Conservation (phyloP, 1,284 basidiomycete species). For the Coniferiporia sulphurascens region DNA sequence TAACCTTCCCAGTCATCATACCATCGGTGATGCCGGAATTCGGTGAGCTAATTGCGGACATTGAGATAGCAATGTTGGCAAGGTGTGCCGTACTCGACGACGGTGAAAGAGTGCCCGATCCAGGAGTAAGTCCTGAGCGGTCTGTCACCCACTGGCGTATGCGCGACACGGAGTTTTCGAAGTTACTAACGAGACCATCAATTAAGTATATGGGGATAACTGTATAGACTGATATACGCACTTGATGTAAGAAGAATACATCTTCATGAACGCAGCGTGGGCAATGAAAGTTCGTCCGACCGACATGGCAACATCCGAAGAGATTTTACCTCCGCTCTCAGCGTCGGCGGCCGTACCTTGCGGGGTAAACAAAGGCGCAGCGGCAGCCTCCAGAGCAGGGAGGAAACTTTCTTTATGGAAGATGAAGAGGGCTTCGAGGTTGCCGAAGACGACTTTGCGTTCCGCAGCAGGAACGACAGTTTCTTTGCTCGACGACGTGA, state of each 20-base stretch:
- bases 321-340: slow-evolving; percentile 71
- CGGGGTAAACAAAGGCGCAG: slow-evolving; percentile 58
- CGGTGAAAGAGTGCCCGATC: slow-evolving; percentile 49
- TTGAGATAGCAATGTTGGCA: slow-evolving; percentile 54
- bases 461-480: slow-evolving; percentile 84
- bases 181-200: slow-evolving; percentile 56
- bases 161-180: slow-evolving; percentile 84
- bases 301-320: slow-evolving; percentile 70
- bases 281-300: slow-evolving; percentile 89
- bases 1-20: slow-evolving; percentile 24
- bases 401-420: slow-evolving; percentile 93
- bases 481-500: slow-evolving; percentile 65
- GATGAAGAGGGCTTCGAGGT: slow-evolving; percentile 84
- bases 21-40: slow-evolving; percentile 33
- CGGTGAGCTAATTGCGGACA: slow-evolving; percentile 46
- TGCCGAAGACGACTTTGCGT: slow-evolving; percentile 89
- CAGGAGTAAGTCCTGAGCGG: slow-evolving; percentile 35
- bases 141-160: slow-evolving; percentile 80
- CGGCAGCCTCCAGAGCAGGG: slow-evolving; percentile 78
- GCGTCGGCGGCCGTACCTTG: slow-evolving; percentile 41
- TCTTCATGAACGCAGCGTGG: slow-evolving; percentile 94
- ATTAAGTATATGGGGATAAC: slow-evolving; percentile 14
- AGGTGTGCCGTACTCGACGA: slow-evolving; percentile 58
- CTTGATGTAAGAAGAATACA: slow-evolving; percentile 98
- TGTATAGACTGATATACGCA: slow-evolving; percentile 37